A percentile compares a stretch with the other conserved stretches of the same genome.
Conservation (phyloP, 345 rosid species). For the Ceriops decandra region DNA sequence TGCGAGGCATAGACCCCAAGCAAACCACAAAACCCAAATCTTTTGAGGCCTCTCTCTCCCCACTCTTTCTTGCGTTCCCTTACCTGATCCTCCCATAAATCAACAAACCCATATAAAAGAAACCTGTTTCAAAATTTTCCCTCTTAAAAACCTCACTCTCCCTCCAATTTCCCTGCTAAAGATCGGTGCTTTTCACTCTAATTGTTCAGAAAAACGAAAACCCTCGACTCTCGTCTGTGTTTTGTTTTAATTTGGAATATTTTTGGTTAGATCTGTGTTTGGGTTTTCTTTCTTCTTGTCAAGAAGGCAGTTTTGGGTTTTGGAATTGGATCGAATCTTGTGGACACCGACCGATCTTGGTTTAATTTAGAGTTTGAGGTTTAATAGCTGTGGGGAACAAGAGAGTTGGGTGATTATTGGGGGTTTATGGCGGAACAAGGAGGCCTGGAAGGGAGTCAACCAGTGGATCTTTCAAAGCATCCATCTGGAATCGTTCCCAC, state of each 20-base stretch:
- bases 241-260: background rate
- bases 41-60: background rate
- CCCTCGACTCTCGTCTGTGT: background rate
- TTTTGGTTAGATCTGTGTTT: background rate
- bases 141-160: slow-evolving; percentile 2
- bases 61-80: background rate
- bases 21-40: background rate
- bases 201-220: too few species aligned
- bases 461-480: slow-evolving; percentile 85
- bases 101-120: slow-evolving; percentile 24
- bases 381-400: background rate
- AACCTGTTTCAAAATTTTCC: slow-evolving; percentile 23
- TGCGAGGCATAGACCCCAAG: background rate
- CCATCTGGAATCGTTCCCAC: slow-evolving; percentile 98
- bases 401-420: background rate
- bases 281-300: background rate
- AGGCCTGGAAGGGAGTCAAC: slow-evolving; percentile 81
- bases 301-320: too few species aligned
- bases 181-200: background rate
- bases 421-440: slow-evolving; percentile 71
- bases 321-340: background rate
- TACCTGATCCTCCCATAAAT: background rate
- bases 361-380: too few species aligned
- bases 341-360: background rate
- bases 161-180: background rate